phyloP scores from a whole-genome alignment of 139 green algal species.

The Bryopsis sp. region DNA sequence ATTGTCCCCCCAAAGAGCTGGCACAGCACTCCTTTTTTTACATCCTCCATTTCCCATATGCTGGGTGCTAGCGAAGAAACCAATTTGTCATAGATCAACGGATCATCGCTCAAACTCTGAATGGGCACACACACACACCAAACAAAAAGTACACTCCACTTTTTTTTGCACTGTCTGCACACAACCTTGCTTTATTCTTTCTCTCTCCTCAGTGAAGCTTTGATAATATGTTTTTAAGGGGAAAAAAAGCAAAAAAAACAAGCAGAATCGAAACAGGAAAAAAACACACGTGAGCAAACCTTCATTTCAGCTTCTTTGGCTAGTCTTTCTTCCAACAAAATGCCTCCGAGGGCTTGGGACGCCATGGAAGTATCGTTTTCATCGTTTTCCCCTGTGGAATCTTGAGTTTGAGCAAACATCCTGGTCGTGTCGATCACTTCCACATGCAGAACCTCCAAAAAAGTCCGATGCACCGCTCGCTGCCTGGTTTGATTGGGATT shows the following conservation, averaged over 20 bases:
- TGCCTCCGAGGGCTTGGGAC: neutral
- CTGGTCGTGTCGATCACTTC: conserved; percentile 6
- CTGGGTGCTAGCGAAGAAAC: conserved; percentile 77
- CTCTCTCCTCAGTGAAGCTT: no score
- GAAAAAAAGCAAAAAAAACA: no score
- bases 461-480: neutral
- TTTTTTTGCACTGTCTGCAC: no score
- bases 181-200: no score
- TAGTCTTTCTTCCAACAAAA: conserved; percentile 22
- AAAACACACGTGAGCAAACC: conserved; percentile 5
- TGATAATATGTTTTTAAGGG: no score
- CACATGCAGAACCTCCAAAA: conserved; percentile 14
- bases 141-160: neutral
- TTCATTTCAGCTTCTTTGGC: conserved; percentile 24
- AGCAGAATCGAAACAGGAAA: no score
- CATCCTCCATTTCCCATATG: conserved; percentile 96
- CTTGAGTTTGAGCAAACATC: no score
- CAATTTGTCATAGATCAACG: conserved; percentile 82
- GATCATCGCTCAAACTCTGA: conserved; percentile 45
- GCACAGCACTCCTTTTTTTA: conserved; percentile 83
- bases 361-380: conserved; percentile 5
- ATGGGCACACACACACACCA: neutral
- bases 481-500: conserved; percentile 10
- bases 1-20: conserved; percentile 34
- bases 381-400: no score